These are phyloP conservation scores for Pseudocercospora fuligena DNA, from an alignment of 2,329 filamentous ascomycete genomes.

Conservation along the genomic window DNA sequence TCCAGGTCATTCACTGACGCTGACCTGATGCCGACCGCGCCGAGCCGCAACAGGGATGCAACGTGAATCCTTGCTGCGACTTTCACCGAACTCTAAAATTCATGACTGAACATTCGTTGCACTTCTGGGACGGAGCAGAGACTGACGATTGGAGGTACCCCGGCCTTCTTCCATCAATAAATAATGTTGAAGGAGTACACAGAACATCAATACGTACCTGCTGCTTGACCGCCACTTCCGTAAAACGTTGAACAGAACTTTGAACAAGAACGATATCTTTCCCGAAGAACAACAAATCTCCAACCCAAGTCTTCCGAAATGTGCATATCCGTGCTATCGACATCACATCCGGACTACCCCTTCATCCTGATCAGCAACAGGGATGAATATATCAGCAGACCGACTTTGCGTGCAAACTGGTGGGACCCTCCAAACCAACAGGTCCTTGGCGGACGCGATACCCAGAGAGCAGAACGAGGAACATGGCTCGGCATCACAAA, in stretches of 20 bases:
- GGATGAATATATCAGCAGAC: conserved; percentile 65
- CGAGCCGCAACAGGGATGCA: neutral
- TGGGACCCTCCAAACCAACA: conserved; percentile 61
- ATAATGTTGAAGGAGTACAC: neutral
- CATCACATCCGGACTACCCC: conserved; percentile 55
- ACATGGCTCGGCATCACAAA: conserved; percentile 69
- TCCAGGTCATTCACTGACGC: neutral
- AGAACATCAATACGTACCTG: neutral
- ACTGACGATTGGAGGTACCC: neutral
- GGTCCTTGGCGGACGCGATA: conserved; percentile 65
- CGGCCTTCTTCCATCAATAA: neutral
- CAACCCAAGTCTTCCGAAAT: conserved; percentile 35
- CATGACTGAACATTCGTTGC: conserved; percentile 7
- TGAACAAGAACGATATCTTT: neutral
- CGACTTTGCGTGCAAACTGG: conserved; percentile 63
- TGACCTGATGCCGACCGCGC: neutral
- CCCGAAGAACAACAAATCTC: neutral
- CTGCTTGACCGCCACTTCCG: conserved; percentile 7
- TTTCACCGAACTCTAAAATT: conserved; percentile 3
- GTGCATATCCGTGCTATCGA: conserved; percentile 57
- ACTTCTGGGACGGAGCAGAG: neutral
- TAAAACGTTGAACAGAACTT: neutral
- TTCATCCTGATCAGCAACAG: conserved; percentile 58
- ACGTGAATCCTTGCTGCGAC: conserved; percentile 2
- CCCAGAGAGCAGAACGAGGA: conserved; percentile 63